Percentiles rank a stretch among this genome's conserved stretches.
Conservation (phyloP, 2,329 filamentous ascomycete species). For the Ophiocordyceps sinensis region DNA sequence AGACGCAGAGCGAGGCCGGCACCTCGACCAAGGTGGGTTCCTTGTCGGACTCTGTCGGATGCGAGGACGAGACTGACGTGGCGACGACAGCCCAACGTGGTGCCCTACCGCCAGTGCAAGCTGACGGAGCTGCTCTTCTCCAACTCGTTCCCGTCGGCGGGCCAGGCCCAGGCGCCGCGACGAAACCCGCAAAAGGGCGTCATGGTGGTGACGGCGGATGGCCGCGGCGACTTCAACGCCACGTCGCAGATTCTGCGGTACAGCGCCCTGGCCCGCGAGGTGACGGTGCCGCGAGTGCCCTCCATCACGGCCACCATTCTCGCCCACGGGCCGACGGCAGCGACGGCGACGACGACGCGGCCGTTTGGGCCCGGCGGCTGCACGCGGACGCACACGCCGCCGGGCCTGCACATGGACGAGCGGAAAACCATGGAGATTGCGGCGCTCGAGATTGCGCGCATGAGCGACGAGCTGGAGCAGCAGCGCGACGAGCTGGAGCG, state of each 20-base stretch:
- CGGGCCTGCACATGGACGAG: conserved; percentile 27
- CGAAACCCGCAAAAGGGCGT: conserved; percentile 72
- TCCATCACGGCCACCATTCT: conserved; percentile 63
- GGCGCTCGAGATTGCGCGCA: conserved; percentile 64
- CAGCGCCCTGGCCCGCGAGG: conserved; percentile 80
- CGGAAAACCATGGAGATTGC: conserved; percentile 70
- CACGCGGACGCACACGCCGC: conserved; percentile 25
- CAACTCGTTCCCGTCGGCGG: conserved; percentile 63
- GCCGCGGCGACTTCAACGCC: conserved; percentile 86
- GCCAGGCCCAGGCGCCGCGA: conserved; percentile 22
- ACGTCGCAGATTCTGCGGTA: conserved; percentile 94
- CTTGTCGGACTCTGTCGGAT: too few species aligned
- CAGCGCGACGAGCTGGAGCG: conserved; percentile 54
- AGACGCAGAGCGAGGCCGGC: conserved; percentile 77
- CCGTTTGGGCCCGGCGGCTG: conserved; percentile 20
- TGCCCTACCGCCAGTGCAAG: conserved; percentile 73
- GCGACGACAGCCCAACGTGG: conserved; percentile 46
- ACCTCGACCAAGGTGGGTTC: conserved; percentile 53
- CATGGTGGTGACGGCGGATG: conserved; percentile 95
- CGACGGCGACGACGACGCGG: conserved; percentile 7
- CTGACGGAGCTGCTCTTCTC: conserved; percentile 74
- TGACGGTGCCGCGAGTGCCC: conserved; percentile 79
- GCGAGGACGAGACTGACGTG: background rate
- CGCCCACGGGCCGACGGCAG: conserved; percentile 19
- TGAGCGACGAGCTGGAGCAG: conserved; percentile 57